Percentiles rank a stretch among this genome's conserved stretches.
Evolutionary conservation across 805 yeast genomes (phyloP).

Genomic region (Cyberlindnera meyerae): DNA sequence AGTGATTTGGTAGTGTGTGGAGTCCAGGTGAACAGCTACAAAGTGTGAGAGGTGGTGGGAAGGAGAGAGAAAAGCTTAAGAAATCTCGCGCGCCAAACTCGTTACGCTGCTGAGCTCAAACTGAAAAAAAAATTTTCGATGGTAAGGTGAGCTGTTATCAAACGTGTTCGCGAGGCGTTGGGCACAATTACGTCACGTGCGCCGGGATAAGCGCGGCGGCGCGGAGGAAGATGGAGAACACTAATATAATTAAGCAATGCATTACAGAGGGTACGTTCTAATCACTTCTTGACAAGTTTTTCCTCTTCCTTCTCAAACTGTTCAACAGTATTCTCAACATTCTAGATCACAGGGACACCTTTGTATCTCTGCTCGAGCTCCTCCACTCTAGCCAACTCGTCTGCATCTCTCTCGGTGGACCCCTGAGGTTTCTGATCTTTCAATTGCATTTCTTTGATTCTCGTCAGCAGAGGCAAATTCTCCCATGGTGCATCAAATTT

Average conservation of each 20-base stretch:
- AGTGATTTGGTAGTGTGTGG: not conserved
- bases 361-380: slow-evolving; percentile 19
- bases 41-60: no score
- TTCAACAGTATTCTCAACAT: not conserved
- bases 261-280: no score
- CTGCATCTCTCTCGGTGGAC: slow-evolving; percentile 17
- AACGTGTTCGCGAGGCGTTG: no score
- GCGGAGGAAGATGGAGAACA: no score
- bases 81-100: not conserved
- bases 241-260: no score
- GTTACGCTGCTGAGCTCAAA: not conserved
- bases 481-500: slow-evolving; percentile 18
- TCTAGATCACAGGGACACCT: slow-evolving; percentile 9
- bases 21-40: no score
- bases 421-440: slow-evolving; percentile 9
- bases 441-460: slow-evolving; percentile 15
- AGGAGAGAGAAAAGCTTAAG: not conserved
- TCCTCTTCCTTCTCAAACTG: slow-evolving; percentile 5
- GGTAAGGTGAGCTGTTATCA: not conserved
- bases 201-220: no score
- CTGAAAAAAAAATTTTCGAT: slow-evolving; percentile 1
- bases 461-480: slow-evolving; percentile 18
- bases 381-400: slow-evolving; percentile 17
- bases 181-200: no score
- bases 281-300: not conserved